Percentiles rank a stretch among this genome's conserved stretches.
Evolutionary conservation across 2,329 filamentous ascomycete species (phyloP).

Genomic region (Lecanosticta acicola): DNA sequence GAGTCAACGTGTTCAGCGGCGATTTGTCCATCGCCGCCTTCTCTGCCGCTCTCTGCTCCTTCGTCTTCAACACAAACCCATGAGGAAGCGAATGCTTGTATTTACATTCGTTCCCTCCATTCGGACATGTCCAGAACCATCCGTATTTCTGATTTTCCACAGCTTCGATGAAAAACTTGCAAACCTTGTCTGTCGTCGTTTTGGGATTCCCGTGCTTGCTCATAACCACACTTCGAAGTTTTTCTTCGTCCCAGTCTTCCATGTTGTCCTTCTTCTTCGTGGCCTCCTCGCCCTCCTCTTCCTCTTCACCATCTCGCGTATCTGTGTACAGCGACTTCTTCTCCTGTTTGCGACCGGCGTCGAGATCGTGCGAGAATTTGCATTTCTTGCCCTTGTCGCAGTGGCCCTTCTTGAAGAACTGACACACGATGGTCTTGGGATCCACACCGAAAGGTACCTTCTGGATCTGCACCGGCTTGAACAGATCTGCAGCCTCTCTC

Average conservation of each 20-base stretch:
- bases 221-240: slow-evolving; percentile 80
- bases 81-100: slow-evolving; percentile 93
- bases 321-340: slow-evolving; percentile 93
- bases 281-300: slow-evolving; percentile 60
- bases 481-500: slow-evolving; percentile 71
- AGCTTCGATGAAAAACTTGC: slow-evolving; percentile 96
- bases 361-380: slow-evolving; percentile 92
- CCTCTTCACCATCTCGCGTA: slow-evolving; percentile 64
- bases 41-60: slow-evolving; percentile 90
- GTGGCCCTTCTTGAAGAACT: slow-evolving; percentile 94
- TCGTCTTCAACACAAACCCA: slow-evolving; percentile 95
- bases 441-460: slow-evolving; percentile 98
- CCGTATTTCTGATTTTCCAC: slow-evolving; percentile 98
- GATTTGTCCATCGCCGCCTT: slow-evolving; percentile 96
- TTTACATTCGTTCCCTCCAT: slow-evolving; percentile 96
- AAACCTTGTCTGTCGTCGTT: slow-evolving; percentile 95
- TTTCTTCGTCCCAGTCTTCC: slow-evolving; percentile 96
- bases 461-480: slow-evolving; percentile 91
- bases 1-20: slow-evolving; percentile 84
- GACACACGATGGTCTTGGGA: slow-evolving; percentile 92
- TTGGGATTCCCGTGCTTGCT: slow-evolving; percentile 97
- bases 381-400: slow-evolving; percentile 97
- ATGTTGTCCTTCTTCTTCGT: slow-evolving; percentile 85
- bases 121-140: slow-evolving; percentile 98
- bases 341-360: slow-evolving; percentile 82